A percentile compares a stretch with the other conserved stretches of the same genome.
phyloP scores from a whole-genome alignment of 371 early-diverging fungal genomes.

The Mucor piriformis region DNA sequence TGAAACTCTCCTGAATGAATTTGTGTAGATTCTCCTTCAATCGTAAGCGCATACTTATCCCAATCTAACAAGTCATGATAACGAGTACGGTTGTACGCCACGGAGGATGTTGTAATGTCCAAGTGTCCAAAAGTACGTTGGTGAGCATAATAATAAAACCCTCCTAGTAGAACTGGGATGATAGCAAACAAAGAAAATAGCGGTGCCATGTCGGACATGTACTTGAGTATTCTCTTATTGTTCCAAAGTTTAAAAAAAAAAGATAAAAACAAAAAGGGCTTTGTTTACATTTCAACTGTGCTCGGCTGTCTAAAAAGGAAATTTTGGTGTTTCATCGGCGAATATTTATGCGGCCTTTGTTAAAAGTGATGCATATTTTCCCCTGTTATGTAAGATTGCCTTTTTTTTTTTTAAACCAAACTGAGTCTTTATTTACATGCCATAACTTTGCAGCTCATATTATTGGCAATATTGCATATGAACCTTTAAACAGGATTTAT shows the following conservation, averaged over 20 bases:
- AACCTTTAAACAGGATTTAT: too few species aligned
- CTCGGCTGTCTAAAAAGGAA: too few species aligned
- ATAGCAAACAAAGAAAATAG: constrained; percentile 46
- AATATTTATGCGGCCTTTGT: background rate
- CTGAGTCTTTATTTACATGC: too few species aligned
- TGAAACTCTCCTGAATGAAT: constrained; percentile 79
- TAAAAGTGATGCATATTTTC: too few species aligned
- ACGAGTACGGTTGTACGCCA: constrained; percentile 58
- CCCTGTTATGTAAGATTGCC: too few species aligned
- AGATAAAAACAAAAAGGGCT: background rate
- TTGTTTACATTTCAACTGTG: background rate
- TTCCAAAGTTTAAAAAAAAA: background rate
- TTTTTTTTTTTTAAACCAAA: too few species aligned
- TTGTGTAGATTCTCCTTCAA: constrained; percentile 65
- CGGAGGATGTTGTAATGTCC: constrained; percentile 55
- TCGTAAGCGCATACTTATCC: constrained; percentile 61
- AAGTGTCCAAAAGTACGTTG: constrained; percentile 52
- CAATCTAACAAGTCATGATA: constrained; percentile 64
- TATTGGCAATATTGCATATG: too few species aligned
- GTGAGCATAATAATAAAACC: constrained; percentile 43
- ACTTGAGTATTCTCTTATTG: background rate
- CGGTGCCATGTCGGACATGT: constrained; percentile 43
- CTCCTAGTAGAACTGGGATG: constrained; percentile 39
- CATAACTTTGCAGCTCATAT: too few species aligned
- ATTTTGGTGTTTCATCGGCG: background rate